phyloP scores from a whole-genome alignment of 192 early-diverging fungal species.

The Allomyces macrogynus region DNA sequence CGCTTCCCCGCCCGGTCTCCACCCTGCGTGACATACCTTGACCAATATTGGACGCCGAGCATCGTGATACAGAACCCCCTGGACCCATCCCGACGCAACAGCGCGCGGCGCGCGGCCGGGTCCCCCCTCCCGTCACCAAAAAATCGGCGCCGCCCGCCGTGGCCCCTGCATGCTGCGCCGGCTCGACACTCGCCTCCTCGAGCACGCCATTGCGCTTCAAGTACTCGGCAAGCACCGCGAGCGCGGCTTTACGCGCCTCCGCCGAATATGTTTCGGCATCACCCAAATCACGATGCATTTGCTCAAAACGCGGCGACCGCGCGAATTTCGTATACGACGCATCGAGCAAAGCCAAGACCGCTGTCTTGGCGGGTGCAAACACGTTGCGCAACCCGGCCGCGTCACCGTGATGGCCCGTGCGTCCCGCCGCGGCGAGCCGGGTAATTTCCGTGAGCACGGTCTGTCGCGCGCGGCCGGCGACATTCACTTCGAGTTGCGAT shows the following conservation, averaged over 20 bases:
- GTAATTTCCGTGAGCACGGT: conserved; percentile 3
- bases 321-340: neutral
- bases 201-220: neutral
- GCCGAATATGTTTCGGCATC: neutral
- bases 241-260: neutral
- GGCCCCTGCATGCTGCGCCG: neutral
- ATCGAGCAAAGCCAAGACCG: neutral
- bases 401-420: neutral
- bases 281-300: neutral
- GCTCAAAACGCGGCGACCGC: neutral
- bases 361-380: neutral
- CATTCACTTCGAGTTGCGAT: conserved; percentile 31
- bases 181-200: neutral
- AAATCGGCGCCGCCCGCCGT: too few species aligned
- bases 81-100: too few species aligned
- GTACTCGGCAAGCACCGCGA: neutral
- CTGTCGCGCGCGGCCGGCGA: conserved; percentile 27
- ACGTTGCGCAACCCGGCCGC: neutral
- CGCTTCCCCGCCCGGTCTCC: too few species aligned
- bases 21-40: too few species aligned
- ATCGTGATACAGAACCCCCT: too few species aligned
- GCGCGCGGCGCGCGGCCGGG: too few species aligned
- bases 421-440: neutral
- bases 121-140: too few species aligned
- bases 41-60: too few species aligned